Conservation (phyloP, 2,329 filamentous ascomycete species). For the Thelonectria olida region DNA sequence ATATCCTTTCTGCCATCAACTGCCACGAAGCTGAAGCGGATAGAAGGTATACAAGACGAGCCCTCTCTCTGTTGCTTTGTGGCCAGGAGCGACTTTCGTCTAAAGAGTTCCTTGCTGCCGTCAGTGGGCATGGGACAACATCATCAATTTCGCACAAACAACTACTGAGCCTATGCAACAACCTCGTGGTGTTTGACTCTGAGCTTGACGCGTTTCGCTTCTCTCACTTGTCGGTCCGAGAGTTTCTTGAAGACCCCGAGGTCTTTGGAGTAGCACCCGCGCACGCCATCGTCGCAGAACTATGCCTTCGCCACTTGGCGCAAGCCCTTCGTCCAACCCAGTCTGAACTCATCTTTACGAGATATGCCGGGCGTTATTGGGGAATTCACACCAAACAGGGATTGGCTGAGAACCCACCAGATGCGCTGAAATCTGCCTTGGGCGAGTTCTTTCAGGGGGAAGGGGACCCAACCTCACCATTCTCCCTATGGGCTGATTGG, state of each 20-base stretch:
- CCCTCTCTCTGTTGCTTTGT: background rate
- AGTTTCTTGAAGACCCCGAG: background rate
- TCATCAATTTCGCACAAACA: background rate
- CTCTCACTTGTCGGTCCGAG: background rate
- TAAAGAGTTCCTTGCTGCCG: background rate
- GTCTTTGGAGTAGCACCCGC: background rate
- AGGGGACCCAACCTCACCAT: background rate
- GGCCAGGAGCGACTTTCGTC: background rate
- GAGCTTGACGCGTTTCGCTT: background rate
- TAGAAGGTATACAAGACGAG: background rate
- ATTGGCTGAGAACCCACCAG: background rate
- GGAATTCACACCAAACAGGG: background rate
- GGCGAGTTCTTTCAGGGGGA: no score
- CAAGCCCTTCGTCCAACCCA: background rate
- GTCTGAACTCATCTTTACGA: background rate
- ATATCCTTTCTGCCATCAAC: background rate
- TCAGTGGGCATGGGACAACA: background rate
- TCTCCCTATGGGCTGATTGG: background rate
- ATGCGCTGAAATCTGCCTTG: background rate
- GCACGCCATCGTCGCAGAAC: background rate
- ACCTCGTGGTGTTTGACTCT: background rate
- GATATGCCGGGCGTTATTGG: background rate
- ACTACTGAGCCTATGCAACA: background rate
- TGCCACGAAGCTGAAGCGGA: background rate
- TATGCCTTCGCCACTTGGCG: background rate